phyloP scores from a whole-genome alignment of 495 filamentous ascomycete genomes.

The Penicillium argentinense region DNA sequence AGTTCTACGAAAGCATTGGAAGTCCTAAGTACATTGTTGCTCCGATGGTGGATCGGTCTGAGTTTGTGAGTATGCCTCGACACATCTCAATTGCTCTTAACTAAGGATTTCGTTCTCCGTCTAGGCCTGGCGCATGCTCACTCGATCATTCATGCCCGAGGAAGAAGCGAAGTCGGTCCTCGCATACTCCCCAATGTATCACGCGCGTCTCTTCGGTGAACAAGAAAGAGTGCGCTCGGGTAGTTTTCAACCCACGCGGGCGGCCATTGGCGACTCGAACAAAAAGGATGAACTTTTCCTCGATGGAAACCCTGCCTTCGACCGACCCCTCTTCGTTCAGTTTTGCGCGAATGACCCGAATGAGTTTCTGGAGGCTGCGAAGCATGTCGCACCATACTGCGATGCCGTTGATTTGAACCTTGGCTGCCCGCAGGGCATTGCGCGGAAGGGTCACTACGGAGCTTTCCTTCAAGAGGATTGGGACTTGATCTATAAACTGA shows the following conservation, averaged over 20 bases:
- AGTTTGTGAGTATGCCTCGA: slow-evolving; percentile 68
- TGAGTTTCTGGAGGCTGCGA: slow-evolving; percentile 72
- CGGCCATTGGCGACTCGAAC: slow-evolving; percentile 26
- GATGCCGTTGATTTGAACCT: slow-evolving; percentile 97
- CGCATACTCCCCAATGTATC: slow-evolving; percentile 93
- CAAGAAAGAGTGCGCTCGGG: slow-evolving; percentile 69
- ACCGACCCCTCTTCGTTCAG: slow-evolving; percentile 91
- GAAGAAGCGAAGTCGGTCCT: slow-evolving; percentile 59
- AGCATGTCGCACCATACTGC: slow-evolving; percentile 75
- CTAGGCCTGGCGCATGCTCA: slow-evolving; percentile 93
- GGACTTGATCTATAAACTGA: slow-evolving; percentile 73
- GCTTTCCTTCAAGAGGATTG: slow-evolving; percentile 94
- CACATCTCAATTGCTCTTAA: not conserved
- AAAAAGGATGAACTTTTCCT: slow-evolving; percentile 52
- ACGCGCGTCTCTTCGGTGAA: slow-evolving; percentile 80
- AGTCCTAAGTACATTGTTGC: slow-evolving; percentile 87
- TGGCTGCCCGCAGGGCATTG: slow-evolving; percentile 97
- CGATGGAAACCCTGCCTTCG: slow-evolving; percentile 79
- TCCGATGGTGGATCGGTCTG: slow-evolving; percentile 97
- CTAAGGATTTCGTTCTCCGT: slow-evolving; percentile 15
- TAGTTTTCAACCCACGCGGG: slow-evolving; percentile 71
- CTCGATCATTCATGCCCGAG: slow-evolving; percentile 79
- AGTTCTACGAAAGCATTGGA: slow-evolving; percentile 91
- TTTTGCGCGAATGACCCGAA: slow-evolving; percentile 92
- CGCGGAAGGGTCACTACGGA: slow-evolving; percentile 84